Conservation (phyloP, 495 filamentous ascomycete genomes). For the Pyronema omphalodes region DNA sequence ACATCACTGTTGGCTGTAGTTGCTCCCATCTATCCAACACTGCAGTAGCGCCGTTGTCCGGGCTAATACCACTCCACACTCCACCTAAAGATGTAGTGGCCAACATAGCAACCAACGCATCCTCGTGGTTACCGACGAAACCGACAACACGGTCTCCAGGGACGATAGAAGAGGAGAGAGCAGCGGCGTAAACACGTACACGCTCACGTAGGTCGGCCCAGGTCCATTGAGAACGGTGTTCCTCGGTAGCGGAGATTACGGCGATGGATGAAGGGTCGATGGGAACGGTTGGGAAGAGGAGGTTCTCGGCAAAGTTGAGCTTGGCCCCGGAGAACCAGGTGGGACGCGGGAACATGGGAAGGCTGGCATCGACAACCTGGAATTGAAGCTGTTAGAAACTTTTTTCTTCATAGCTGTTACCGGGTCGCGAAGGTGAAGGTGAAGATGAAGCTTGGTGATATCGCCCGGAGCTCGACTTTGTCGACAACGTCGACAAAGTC, state of each 20-base stretch:
- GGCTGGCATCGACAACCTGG: conserved; percentile 48
- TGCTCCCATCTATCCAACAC: conserved; percentile 70
- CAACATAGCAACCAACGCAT: conserved; percentile 74
- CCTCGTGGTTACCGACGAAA: conserved; percentile 71
- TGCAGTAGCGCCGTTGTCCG: conserved; percentile 34
- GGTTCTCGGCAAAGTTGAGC: conserved; percentile 84
- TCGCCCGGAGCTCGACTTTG: too few relatives aligned
- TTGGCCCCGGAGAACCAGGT: conserved; percentile 60
- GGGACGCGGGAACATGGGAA: conserved; percentile 67
- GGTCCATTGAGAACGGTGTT: conserved; percentile 50
- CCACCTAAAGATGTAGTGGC: conserved; percentile 61
- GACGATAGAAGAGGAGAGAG: conserved; percentile 46
- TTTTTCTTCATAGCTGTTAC: neutral
- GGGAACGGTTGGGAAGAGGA: conserved; percentile 49
- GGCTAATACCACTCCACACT: conserved; percentile 47
- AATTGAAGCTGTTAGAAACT: too few relatives aligned
- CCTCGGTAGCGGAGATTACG: conserved; percentile 63
- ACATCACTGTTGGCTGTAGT: conserved; percentile 61
- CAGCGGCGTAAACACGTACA: conserved; percentile 52
- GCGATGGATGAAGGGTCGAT: conserved; percentile 40
- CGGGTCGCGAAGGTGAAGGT: neutral
- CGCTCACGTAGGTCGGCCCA: conserved; percentile 66
- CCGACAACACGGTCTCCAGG: conserved; percentile 53
- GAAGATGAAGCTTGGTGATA: too few relatives aligned
- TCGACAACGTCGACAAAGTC: too few relatives aligned